These are phyloP conservation scores for Psidium guajava DNA, from an alignment of 345 rosid species.

Conservation along the genomic window DNA sequence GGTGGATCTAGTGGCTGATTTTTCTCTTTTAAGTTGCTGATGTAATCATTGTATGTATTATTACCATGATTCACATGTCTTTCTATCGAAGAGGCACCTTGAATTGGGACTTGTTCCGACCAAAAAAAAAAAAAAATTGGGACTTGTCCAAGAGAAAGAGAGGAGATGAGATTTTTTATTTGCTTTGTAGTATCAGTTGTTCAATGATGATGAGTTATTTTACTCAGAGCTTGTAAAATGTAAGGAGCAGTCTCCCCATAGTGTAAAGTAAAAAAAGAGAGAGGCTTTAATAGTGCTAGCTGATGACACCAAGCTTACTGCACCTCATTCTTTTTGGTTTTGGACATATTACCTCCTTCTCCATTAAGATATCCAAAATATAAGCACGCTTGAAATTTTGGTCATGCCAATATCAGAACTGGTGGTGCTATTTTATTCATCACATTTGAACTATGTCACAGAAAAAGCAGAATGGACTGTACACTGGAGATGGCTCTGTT, in stretches of 20 bases:
- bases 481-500: slow-evolving; percentile 93
- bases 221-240: background rate
- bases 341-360: background rate
- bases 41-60: background rate
- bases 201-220: background rate
- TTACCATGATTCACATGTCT: background rate
- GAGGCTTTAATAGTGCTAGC: background rate
- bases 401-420: background rate
- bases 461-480: slow-evolving; percentile 28
- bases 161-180: background rate
- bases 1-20: background rate
- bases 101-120: background rate
- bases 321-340: background rate
- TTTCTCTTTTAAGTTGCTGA: background rate
- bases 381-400: background rate
- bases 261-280: background rate
- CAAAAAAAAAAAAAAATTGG: too few species aligned
- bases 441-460: background rate
- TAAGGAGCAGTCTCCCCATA: background rate
- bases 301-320: background rate
- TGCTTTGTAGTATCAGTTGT: background rate
- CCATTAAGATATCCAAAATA: background rate
- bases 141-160: background rate
- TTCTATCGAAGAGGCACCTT: background rate
- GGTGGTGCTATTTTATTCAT: background rate